These are phyloP conservation scores for Penicillium alfredii DNA, from an alignment of 495 filamentous ascomycete genomes.

Conservation along the genomic window DNA sequence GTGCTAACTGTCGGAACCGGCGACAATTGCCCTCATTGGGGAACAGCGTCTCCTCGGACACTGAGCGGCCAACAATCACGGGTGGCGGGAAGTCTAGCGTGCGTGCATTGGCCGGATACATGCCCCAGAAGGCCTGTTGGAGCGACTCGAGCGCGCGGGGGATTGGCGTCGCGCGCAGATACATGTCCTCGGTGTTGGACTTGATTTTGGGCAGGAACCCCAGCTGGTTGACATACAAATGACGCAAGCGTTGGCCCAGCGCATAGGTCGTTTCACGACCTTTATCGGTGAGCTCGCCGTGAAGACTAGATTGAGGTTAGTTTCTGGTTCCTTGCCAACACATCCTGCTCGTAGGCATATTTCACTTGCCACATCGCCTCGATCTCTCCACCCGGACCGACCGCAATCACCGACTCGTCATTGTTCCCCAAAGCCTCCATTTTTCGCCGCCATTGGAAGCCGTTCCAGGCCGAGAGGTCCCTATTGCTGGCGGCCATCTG, in stretches of 20 bases:
- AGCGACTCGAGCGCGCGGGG: constrained; percentile 81
- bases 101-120: constrained; percentile 73
- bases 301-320: too few species aligned
- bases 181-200: constrained; percentile 61
- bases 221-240: constrained; percentile 85
- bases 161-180: constrained; percentile 80
- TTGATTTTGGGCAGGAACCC: constrained; percentile 71
- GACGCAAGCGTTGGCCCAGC: constrained; percentile 70
- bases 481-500: constrained; percentile 59
- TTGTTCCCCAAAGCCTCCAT: constrained; percentile 72
- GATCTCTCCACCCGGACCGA: constrained; percentile 60
- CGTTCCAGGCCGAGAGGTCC: constrained; percentile 55
- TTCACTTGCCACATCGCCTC: constrained; percentile 62
- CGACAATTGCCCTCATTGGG: constrained; percentile 85
- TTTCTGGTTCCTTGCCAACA: constrained; percentile 43
- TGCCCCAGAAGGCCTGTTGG: constrained; percentile 81
- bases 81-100: constrained; percentile 59
- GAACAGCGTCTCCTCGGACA: constrained; percentile 82
- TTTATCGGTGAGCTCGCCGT: constrained; percentile 82
- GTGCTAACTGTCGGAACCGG: constrained; percentile 71
- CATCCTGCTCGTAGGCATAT: background rate
- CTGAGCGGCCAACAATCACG: constrained; percentile 65
- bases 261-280: constrained; percentile 79
- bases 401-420: constrained; percentile 62
- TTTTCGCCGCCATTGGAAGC: constrained; percentile 69